Percentiles rank a stretch among this genome's conserved stretches.
Conservation (phyloP, 1,284 basidiomycete species). For the Sphaerobolus stellatus region DNA sequence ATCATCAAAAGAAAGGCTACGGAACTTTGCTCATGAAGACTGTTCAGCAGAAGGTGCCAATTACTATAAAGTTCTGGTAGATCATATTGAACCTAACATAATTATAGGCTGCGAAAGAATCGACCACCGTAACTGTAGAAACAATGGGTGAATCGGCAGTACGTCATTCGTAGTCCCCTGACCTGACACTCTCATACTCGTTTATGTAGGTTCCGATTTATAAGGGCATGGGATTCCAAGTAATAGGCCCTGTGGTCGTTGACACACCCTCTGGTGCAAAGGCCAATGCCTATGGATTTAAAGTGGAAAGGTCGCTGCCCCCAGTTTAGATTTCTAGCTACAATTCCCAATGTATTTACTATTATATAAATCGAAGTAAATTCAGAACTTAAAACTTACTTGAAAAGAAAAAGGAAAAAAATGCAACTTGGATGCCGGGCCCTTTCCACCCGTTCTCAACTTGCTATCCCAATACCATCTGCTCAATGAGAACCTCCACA, state of each 20-base stretch:
- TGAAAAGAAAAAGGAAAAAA: no score
- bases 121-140: background rate
- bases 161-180: background rate
- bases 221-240: background rate
- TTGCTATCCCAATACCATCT: no score
- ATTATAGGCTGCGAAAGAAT: background rate
- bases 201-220: background rate
- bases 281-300: no score
- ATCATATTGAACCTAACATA: background rate
- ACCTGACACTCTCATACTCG: background rate
- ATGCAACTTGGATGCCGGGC: no score
- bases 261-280: background rate
- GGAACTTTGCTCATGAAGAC: slow-evolving; percentile 14
- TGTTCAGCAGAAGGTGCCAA: slow-evolving; percentile 19
- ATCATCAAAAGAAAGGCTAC: slow-evolving; percentile 19
- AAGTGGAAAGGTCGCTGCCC: no score
- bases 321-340: no score
- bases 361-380: no score
- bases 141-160: background rate
- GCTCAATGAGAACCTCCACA: no score
- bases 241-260: background rate
- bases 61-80: background rate
- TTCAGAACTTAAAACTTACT: no score
- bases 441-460: no score
- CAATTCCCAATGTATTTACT: no score